A percentile compares a stretch with the other conserved stretches of the same genome.
phyloP scores from a whole-genome alignment of 2,329 filamentous ascomycete genomes.

The Pseudomassariella vexata region DNA sequence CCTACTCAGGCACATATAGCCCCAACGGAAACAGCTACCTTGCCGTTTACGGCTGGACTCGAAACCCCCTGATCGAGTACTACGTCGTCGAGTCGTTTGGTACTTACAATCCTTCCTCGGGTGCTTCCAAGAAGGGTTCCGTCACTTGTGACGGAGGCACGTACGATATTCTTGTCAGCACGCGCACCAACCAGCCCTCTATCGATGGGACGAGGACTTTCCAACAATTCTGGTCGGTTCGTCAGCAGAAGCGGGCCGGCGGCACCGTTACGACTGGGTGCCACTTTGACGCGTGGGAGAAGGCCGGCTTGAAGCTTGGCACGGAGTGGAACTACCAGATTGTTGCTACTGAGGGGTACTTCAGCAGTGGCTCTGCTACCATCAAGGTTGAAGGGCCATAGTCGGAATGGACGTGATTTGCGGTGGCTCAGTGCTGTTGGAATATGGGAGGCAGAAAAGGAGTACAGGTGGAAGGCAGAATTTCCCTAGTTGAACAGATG shows the following conservation, averaged over 20 bases:
- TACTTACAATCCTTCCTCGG: constrained; percentile 25
- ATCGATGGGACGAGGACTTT: constrained; percentile 41
- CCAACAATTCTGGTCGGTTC: constrained; percentile 47
- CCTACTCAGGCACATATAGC: constrained; percentile 37
- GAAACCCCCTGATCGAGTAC: constrained; percentile 31
- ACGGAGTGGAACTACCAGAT: constrained; percentile 30
- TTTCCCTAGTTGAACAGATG: no score
- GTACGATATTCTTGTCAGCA: constrained; percentile 29
- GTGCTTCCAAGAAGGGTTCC: constrained; percentile 20
- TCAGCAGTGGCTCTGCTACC: constrained; percentile 6
- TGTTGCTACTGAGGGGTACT: constrained; percentile 10
- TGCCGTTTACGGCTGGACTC: constrained; percentile 33
- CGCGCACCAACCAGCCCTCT: constrained; percentile 33
- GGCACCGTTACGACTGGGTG: constrained; percentile 26
- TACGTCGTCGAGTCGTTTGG: constrained; percentile 31
- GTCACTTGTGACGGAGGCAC: constrained; percentile 25
- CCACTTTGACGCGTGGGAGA: constrained; percentile 28
- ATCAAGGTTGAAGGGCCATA: constrained; percentile 5
- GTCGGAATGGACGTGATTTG: no score
- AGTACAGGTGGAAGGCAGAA: no score
- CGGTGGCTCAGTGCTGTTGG: no score
- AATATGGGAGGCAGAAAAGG: no score
- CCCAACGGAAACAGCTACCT: constrained; percentile 26
- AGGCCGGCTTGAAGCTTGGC: constrained; percentile 23
- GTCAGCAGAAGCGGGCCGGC: constrained; percentile 40